These are phyloP conservation scores for Exophiala alcalophila DNA, from an alignment of 2,329 filamentous ascomycete genomes.

Conservation along the genomic window DNA sequence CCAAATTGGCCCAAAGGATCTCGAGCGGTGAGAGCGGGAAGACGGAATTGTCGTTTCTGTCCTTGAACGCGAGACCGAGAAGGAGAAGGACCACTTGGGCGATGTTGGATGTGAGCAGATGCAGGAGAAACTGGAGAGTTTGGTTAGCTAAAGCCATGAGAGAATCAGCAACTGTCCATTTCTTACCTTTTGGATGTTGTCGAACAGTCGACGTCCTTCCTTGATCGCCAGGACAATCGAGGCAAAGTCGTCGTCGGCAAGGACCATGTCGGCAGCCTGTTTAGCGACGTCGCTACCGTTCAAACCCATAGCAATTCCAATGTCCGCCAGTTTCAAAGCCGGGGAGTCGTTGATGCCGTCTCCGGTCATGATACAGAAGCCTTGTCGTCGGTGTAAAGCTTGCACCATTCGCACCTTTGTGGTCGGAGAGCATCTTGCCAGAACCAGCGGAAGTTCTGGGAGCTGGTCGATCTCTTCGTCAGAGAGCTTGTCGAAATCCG, in stretches of 20 bases:
- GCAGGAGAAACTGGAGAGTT: conserved; percentile 66
- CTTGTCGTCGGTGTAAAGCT: conserved; percentile 71
- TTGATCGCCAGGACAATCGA: conserved; percentile 79
- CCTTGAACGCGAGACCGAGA: conserved; percentile 59
- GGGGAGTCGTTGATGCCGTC: conserved; percentile 87
- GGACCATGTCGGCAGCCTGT: conserved; percentile 62
- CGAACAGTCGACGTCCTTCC: conserved; percentile 79
- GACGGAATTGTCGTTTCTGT: conserved; percentile 51
- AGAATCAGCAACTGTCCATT: too few species aligned
- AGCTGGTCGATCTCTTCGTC: conserved; percentile 61
- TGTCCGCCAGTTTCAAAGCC: conserved; percentile 74
- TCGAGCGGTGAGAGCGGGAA: conserved; percentile 59
- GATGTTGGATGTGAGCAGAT: conserved; percentile 55
- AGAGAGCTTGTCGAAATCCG: conserved; percentile 54
- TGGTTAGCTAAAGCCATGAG: too few species aligned
- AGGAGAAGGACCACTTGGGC: conserved; percentile 59
- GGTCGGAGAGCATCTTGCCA: conserved; percentile 78
- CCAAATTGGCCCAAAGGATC: conserved; percentile 64
- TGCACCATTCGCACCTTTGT: conserved; percentile 92
- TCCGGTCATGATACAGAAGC: conserved; percentile 82
- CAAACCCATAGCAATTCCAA: conserved; percentile 85
- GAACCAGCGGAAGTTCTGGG: conserved; percentile 72
- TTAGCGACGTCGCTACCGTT: conserved; percentile 83
- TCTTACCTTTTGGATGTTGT: conserved; percentile 68
- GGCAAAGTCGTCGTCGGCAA: conserved; percentile 81